Evolutionary conservation across 208 protist genomes (phyloP), one percentile per base, ranked within the genome.

Genomic region (Blechomonas ayalai): DNA sequence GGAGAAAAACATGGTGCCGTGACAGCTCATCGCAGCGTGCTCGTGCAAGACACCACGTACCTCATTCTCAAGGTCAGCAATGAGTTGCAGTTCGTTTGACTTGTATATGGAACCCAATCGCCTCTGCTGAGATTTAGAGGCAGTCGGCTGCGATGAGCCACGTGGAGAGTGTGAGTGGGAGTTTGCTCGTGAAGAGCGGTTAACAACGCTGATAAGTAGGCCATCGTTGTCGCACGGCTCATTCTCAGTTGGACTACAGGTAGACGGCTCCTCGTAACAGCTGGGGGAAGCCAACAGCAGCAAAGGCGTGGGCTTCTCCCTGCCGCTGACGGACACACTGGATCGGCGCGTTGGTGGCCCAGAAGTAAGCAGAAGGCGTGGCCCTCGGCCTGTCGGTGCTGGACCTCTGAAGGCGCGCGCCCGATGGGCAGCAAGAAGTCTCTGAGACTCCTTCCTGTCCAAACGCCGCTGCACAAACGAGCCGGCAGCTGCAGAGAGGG

Each of bases 351-450:
- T n/a, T n/a, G n/a, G n/a, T n/a, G n/a, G n/a, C n/a, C n/a, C n/a
- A n/a, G n/a, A n/a, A n/a, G 69, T 42, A 34, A 78, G 67, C 64
- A 83, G 66, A 3, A 83, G 60, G n/a, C 61, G 61, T 18, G 64
- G 55, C 39, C 65, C 58, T 18, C 40, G 28, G 6, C 47, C 60
- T 35, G 45, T 18, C 33, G 28, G 48, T 29, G 55, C 31, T 15
- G 55, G 58, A 6, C 53, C 55, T 13, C 67, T 56, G 58, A 67
- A 59, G 29, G 59, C 51, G 34, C 61, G 52, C 0, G 50, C 67
- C 51, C 73, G 69, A 52, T 86, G 82, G 15, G 45, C 27, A 19
- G 69, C 31, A 19, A 85, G 67, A 31, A 64, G 56, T 16, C 61
- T 36, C 40, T 67, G 47, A 18, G 81, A 37, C 42, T 73, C 74